Percentiles rank a stretch among this genome's conserved stretches.
Conservation (phyloP, 352 stramenopile genomes). For the Pythium oligandrum region DNA sequence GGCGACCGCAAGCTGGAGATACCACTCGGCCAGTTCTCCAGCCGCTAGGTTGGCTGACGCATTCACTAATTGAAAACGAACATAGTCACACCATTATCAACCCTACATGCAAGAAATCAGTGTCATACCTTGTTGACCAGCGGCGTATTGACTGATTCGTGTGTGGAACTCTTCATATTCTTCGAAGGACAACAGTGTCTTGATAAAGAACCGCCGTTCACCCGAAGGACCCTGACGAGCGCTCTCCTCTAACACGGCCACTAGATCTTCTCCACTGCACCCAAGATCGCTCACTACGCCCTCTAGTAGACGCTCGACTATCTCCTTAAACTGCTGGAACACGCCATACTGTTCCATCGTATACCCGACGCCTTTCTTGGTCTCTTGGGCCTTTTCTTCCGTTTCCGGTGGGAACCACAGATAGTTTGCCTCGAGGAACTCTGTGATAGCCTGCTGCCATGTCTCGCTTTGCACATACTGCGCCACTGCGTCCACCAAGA, state of each 20-base stretch:
- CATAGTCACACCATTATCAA: not conserved
- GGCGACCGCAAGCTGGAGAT: conserved; percentile 62
- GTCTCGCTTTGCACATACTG: conserved; percentile 56
- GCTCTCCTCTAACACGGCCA: conserved; percentile 41
- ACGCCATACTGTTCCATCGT: conserved; percentile 54
- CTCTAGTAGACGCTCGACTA: conserved; percentile 62
- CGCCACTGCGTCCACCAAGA: conserved; percentile 66
- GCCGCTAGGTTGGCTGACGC: not conserved
- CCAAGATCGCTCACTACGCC: conserved; percentile 49
- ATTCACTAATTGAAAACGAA: not conserved
- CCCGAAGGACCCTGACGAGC: conserved; percentile 24
- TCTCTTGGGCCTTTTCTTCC: conserved; percentile 14
- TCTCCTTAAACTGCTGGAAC: conserved; percentile 71
- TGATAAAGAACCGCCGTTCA: conserved; percentile 55
- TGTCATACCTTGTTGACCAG: conserved; percentile 20
- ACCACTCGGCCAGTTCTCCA: conserved; percentile 33
- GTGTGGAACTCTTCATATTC: conserved; percentile 57
- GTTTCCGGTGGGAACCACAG: conserved; percentile 33
- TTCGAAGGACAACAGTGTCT: conserved; percentile 70
- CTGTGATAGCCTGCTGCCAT: conserved; percentile 45
- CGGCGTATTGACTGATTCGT: conserved; percentile 50
- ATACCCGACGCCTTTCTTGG: conserved; percentile 28
- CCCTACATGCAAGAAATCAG: not conserved
- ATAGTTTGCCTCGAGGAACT: conserved; percentile 59
- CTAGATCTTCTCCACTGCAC: conserved; percentile 52